phyloP scores from a whole-genome alignment of 768 basidiomycete genomes.

The Pleurotus citrinopileatus region DNA sequence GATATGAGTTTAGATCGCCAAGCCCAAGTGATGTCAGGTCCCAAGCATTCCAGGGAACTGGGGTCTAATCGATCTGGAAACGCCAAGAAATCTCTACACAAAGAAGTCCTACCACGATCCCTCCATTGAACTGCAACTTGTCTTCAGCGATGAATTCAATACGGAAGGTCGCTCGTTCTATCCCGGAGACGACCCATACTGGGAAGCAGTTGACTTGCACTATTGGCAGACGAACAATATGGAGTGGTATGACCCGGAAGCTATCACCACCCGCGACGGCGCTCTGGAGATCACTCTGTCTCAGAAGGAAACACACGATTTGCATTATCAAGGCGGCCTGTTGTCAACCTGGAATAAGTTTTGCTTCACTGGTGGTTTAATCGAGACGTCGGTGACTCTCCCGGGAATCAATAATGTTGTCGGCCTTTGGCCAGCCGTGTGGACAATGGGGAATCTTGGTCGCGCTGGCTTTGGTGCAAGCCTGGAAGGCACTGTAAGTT shows the following conservation, averaged over 20 bases:
- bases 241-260: constrained; percentile 89
- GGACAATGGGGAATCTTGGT: constrained; percentile 82
- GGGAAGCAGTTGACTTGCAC: constrained; percentile 82
- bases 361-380: constrained; percentile 87
- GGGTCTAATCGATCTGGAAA: constrained; percentile 75
- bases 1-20: neutral
- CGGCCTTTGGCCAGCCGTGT: constrained; percentile 79
- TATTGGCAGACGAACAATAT: constrained; percentile 81
- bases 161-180: constrained; percentile 77
- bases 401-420: constrained; percentile 64
- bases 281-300: constrained; percentile 72
- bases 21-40: constrained; percentile 33
- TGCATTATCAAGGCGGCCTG: constrained; percentile 73
- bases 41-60: constrained; percentile 60
- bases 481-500: constrained; percentile 70
- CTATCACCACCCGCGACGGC: constrained; percentile 72
- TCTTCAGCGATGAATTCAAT: constrained; percentile 91
- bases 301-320: constrained; percentile 61
- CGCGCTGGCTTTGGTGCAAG: constrained; percentile 87
- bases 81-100: constrained; percentile 59
- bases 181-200: constrained; percentile 87
- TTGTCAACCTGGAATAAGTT: constrained; percentile 85
- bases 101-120: constrained; percentile 52
- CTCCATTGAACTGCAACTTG: constrained; percentile 54
- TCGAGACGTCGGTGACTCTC: constrained; percentile 65